A percentile compares a stretch with the other conserved stretches of the same genome.
Evolutionary conservation across 371 early-diverging fungal genomes (phyloP).

Genomic region (Apophysomyces variabilis): DNA sequence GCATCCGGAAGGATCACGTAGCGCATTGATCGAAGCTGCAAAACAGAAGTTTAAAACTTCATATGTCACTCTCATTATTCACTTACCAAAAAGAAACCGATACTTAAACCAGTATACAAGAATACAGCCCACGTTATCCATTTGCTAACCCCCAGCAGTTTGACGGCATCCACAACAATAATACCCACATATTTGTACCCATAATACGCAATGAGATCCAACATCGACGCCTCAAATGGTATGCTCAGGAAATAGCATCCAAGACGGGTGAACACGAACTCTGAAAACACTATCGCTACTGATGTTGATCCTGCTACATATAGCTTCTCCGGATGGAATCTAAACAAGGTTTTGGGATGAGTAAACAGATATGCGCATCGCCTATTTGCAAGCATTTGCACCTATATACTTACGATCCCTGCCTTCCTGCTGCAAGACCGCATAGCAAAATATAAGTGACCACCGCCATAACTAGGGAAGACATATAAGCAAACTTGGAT

Average conservation of each 20-base stretch:
- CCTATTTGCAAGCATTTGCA: too few relatives aligned
- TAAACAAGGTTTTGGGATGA: slow-evolving; percentile 20
- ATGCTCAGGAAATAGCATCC: slow-evolving; percentile 92
- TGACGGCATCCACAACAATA: slow-evolving; percentile 60
- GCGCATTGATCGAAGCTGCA: slow-evolving; percentile 83
- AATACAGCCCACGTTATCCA: slow-evolving; percentile 69
- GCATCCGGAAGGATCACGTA: slow-evolving; percentile 90
- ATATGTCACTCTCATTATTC: not conserved
- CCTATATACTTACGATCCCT: slow-evolving; percentile 50
- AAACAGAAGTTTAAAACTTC: slow-evolving; percentile 9
- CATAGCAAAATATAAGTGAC: slow-evolving; percentile 93
- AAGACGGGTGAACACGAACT: slow-evolving; percentile 82
- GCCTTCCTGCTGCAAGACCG: slow-evolving; percentile 76
- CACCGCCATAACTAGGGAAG: slow-evolving; percentile 79
- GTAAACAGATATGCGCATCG: not conserved
- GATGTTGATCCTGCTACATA: slow-evolving; percentile 90
- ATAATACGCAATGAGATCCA: slow-evolving; percentile 90
- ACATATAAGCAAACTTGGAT: not conserved
- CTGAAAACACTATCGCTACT: slow-evolving; percentile 79
- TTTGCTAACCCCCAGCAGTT: slow-evolving; percentile 52
- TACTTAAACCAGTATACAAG: slow-evolving; percentile 77
- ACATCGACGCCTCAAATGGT: slow-evolving; percentile 79
- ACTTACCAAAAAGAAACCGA: slow-evolving; percentile 70
- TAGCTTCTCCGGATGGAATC: slow-evolving; percentile 91
- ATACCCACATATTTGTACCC: slow-evolving; percentile 97